Conservation (phyloP, 75 land plant species). For the Pinus albicaulis region DNA sequence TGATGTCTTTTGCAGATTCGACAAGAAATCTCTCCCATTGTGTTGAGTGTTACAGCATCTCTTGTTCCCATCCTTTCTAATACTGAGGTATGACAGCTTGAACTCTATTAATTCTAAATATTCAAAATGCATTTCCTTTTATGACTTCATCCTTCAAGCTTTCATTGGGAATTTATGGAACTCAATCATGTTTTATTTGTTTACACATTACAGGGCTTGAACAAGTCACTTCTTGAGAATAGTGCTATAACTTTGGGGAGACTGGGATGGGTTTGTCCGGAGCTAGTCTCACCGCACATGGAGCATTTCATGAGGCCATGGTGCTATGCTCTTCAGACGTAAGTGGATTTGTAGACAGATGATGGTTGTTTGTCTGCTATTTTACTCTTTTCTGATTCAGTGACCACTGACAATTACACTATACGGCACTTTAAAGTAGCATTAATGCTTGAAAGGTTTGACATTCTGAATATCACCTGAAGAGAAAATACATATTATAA, state of each 20-base stretch:
- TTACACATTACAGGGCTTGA: slow-evolving; percentile 46
- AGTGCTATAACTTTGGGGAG: slow-evolving; percentile 98
- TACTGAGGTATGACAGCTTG: slow-evolving; percentile 60
- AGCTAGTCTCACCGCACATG: slow-evolving; percentile 90
- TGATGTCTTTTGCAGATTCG: slow-evolving; percentile 55
- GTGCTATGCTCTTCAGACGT: slow-evolving; percentile 85
- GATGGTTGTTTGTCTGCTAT: not conserved
- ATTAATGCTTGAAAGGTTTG: not conserved
- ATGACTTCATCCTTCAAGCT: not conserved
- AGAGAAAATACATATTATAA: too few relatives aligned
- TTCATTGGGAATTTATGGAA: not conserved
- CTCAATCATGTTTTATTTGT: not conserved
- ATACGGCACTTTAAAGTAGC: not conserved
- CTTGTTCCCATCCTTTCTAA: slow-evolving; percentile 86
- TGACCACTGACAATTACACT: not conserved
- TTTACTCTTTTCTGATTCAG: not conserved
- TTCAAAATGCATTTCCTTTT: not conserved
- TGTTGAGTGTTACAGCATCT: slow-evolving; percentile 71
- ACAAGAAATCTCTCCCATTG: slow-evolving; percentile 81
- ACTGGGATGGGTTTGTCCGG: slow-evolving; percentile 98
- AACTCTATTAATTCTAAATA: not conserved
- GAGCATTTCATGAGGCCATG: slow-evolving; percentile 97
- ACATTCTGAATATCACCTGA: not conserved
- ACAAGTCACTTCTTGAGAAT: slow-evolving; percentile 93
- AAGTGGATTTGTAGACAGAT: slow-evolving; percentile 18